Evolutionary conservation across 1,284 basidiomycete genomes (phyloP), one percentile per base, ranked within the genome.

Genomic region (Heterobasidion parviporum): DNA sequence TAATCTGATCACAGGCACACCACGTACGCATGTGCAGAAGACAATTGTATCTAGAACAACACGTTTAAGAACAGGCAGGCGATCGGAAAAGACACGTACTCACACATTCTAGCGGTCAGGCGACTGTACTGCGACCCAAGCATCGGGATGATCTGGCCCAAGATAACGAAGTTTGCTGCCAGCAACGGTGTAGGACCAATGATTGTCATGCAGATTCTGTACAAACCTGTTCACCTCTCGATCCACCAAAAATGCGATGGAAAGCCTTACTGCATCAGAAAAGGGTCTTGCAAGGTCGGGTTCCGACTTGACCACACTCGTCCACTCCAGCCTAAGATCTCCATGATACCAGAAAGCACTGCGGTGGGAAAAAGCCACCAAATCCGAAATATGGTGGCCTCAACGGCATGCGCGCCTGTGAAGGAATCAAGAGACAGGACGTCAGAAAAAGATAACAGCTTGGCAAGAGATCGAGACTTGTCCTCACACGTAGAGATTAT

Each of bases 341-440:
- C 84, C 3, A 76, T 65, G 1, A 73, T n/a, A 8, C 78, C 80
- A 35, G 76, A 76, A 0, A 79, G 63, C 15, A 76, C 67, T 8
- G 76, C 72, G 0, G 83, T 84, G 0, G 76, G 76, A 44, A 83
- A 63, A 8, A 82, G 65, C 68, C 75, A 81, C 77, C 80, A 83
- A 51, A 75, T 68, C 14, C 74, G 71, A 52, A 62, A 72, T 18
- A 61, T 62, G 6, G 75, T 54, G 0, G 77, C 74, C 62, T 83
- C 77, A 6, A 60, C 65, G 10, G 75, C 41, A 61, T 85, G 83
- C 0, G 71, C 41, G 2, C 70, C 71, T 73, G 36, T 4, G 6
- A 33, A 4, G 12, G 15, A 41, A 2, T 10, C 8, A 10, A 15
- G 6, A 26, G 32, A 33, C 20, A 20, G 10, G 49, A 9, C 12